A percentile compares a stretch with the other conserved stretches of the same genome.
phyloP scores from a whole-genome alignment of 768 basidiomycete genomes.

The Hypsizygus marmoreus region DNA sequence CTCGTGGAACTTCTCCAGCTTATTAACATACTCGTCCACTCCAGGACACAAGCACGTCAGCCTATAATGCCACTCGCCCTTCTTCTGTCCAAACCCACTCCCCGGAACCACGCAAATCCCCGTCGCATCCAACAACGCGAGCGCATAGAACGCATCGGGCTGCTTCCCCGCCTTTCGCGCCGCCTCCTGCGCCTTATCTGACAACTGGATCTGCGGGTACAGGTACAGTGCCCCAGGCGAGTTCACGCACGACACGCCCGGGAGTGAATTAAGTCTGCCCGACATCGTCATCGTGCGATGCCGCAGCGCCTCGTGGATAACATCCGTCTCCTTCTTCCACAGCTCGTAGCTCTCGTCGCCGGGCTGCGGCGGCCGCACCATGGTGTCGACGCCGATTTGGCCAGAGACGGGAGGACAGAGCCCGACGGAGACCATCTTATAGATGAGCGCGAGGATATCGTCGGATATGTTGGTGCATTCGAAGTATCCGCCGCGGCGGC shows the following conservation, averaged over 20 bases:
- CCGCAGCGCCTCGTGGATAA: conserved; percentile 75
- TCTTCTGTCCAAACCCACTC: conserved; percentile 91
- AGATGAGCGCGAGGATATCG: conserved; percentile 82
- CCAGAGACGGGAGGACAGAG: conserved; percentile 91
- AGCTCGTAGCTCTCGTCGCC: conserved; percentile 76
- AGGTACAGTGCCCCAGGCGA: conserved; percentile 94
- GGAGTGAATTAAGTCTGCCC: conserved; percentile 73
- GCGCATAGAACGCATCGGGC: conserved; percentile 88
- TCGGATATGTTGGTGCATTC: conserved; percentile 83
- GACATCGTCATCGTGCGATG: conserved; percentile 75
- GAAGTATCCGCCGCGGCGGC: conserved; percentile 96
- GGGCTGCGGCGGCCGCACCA: conserved; percentile 85
- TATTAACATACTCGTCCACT: conserved; percentile 87
- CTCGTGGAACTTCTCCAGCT: conserved; percentile 60
- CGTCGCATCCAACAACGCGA: conserved; percentile 81
- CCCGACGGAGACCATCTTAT: conserved; percentile 93
- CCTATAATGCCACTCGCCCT: conserved; percentile 88
- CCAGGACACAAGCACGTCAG: conserved; percentile 94
- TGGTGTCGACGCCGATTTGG: conserved; percentile 91
- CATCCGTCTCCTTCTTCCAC: conserved; percentile 83
- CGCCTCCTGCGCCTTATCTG: conserved; percentile 69
- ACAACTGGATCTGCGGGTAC: conserved; percentile 81
- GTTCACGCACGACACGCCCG: conserved; percentile 88
- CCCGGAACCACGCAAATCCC: conserved; percentile 96
- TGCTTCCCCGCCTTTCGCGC: conserved; percentile 73